Percentiles rank a stretch among this genome's conserved stretches.
phyloP scores from a whole-genome alignment of 1,284 basidiomycete genomes.

The Sporisorium sorghi region DNA sequence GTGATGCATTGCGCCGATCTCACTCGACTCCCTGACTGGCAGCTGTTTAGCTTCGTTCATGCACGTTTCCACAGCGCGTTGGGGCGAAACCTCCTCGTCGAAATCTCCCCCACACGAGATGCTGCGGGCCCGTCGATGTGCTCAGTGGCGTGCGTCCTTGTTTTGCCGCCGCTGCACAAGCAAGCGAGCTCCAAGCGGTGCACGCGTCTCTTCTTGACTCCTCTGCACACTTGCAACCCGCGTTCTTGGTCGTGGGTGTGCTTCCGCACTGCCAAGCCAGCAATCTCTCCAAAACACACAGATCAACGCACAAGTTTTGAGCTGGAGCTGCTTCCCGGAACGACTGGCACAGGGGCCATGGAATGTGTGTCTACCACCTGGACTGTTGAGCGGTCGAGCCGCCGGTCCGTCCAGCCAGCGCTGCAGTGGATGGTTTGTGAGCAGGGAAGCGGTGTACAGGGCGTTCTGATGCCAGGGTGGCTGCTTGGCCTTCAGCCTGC shows the following conservation, averaged over 20 bases:
- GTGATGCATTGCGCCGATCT: conserved; percentile 2
- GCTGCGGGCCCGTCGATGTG: not conserved
- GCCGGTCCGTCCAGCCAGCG: not conserved
- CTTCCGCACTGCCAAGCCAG: not conserved
- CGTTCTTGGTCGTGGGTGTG: not conserved
- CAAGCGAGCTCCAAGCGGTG: not conserved
- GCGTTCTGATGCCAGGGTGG: conserved; percentile 1
- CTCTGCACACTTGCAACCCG: not conserved
- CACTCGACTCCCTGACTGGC: not conserved
- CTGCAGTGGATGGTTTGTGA: not conserved
- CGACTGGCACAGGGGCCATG: not conserved
- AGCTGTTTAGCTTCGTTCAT: not conserved
- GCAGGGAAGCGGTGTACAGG: not conserved
- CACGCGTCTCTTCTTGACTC: conserved; percentile 1
- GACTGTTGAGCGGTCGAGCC: not conserved
- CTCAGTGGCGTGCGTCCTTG: not conserved
- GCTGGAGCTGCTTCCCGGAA: no score
- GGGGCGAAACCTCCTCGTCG: not conserved
- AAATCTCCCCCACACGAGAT: not conserved
- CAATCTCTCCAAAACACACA: no score
- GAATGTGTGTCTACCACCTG: not conserved
- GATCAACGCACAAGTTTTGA: not conserved
- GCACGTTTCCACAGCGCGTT: not conserved
- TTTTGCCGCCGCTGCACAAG: not conserved
- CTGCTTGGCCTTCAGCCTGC: not conserved